Percentiles rank a stretch among this genome's conserved stretches.
phyloP scores from a whole-genome alignment of 306 rosid genomes.

The Cyclanthera cordifolia region DNA sequence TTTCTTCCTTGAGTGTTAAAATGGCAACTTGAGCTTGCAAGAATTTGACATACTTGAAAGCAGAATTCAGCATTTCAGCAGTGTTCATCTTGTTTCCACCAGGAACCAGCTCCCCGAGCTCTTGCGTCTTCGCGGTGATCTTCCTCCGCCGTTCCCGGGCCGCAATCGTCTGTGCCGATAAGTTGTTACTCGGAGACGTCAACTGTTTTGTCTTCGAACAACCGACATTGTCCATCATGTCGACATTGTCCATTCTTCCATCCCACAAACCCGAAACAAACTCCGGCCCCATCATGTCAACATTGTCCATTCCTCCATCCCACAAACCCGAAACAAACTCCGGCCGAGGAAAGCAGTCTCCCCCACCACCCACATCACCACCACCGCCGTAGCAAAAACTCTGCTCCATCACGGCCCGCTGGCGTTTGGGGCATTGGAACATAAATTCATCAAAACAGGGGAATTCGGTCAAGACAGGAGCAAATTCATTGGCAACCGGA shows the following conservation, averaged over 20 bases:
- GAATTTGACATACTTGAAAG: slow-evolving; percentile 57
- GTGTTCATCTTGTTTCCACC: slow-evolving; percentile 78
- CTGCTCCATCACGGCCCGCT: not conserved
- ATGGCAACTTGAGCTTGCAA: slow-evolving; percentile 55
- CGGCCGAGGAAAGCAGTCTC: slow-evolving; percentile 5
- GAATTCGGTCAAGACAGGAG: not conserved
- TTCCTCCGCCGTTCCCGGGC: slow-evolving; percentile 79
- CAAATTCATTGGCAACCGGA: too few species aligned
- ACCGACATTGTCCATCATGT: not conserved
- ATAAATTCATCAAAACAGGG: not conserved
- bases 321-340: not conserved
- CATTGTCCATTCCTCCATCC: not conserved
- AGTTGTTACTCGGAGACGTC: not conserved
- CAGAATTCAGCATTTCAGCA: slow-evolving; percentile 75
- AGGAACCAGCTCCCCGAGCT: slow-evolving; percentile 65
- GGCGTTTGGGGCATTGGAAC: slow-evolving; percentile 1
- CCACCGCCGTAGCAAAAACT: not conserved
- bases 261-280: not conserved
- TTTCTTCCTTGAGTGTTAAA: slow-evolving; percentile 26
- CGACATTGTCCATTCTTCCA: not conserved
- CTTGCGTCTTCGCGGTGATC: slow-evolving; percentile 56
- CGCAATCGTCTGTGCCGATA: slow-evolving; percentile 52
- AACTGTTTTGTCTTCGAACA: not conserved
- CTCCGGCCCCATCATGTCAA: not conserved
- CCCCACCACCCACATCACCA: not conserved